Evolutionary conservation across 2,329 filamentous ascomycete genomes (phyloP).

Genomic region (Talaromyces sp.): DNA sequence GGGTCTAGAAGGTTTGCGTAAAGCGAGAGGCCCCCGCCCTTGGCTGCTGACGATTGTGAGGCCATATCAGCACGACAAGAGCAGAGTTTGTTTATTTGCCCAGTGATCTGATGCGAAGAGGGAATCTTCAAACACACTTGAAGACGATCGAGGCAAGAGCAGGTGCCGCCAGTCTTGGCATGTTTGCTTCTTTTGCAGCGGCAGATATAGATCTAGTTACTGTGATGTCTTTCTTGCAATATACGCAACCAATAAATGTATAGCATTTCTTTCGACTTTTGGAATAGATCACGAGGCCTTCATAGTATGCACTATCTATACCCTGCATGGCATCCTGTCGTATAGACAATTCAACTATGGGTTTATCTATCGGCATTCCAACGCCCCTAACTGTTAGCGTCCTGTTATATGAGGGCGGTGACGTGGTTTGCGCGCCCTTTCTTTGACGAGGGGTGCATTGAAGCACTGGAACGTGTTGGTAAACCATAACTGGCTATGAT

Average conservation of each 20-base stretch:
- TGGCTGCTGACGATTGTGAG: neutral
- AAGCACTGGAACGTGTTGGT: neutral
- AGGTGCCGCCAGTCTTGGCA: constrained; percentile 2
- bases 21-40: constrained; percentile 52
- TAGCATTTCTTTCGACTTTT: neutral
- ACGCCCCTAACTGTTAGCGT: neutral
- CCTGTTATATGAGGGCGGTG: neutral
- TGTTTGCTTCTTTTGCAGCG: constrained; percentile 8
- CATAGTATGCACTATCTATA: neutral
- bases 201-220: too few relatives aligned
- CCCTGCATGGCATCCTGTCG: neutral
- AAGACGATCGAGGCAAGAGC: neutral
- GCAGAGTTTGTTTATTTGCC: neutral
- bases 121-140: neutral
- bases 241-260: neutral
- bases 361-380: neutral
- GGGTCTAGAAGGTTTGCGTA: constrained; percentile 77
- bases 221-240: neutral
- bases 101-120: neutral
- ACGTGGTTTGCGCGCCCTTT: neutral
- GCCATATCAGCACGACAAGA: constrained; percentile 2
- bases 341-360: neutral
- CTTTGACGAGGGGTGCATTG: neutral
- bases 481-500: neutral
- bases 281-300: neutral